These are phyloP conservation scores for Marasmius fiardii DNA, from an alignment of 1,284 basidiomycete genomes.

Conservation along the genomic window DNA sequence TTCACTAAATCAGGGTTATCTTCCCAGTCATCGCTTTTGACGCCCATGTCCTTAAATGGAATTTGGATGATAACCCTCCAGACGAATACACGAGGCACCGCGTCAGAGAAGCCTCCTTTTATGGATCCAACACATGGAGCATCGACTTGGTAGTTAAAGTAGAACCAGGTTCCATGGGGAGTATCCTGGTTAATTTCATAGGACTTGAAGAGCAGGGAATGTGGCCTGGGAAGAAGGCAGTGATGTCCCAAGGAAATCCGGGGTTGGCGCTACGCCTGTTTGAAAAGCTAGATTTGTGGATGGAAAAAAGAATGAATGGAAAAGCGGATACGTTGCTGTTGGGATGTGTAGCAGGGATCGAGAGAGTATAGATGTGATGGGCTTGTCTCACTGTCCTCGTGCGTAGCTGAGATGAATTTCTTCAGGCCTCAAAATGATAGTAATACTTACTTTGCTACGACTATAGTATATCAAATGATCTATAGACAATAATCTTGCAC, in stretches of 20 bases:
- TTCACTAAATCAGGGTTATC: too few relatives aligned
- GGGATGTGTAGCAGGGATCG: slow-evolving; percentile 66
- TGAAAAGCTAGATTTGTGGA: slow-evolving; percentile 63
- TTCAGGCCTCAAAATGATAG: too few relatives aligned
- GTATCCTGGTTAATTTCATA: slow-evolving; percentile 58
- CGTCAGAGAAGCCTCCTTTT: slow-evolving; percentile 87
- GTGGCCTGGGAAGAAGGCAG: slow-evolving; percentile 73
- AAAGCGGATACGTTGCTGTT: slow-evolving; percentile 64
- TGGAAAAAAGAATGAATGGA: slow-evolving; percentile 53
- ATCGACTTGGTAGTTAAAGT: slow-evolving; percentile 70
- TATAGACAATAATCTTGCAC: too few relatives aligned
- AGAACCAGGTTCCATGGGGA: slow-evolving; percentile 9
- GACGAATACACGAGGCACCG: slow-evolving; percentile 79
- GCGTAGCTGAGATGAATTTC: too few relatives aligned
- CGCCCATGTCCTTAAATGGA: slow-evolving; percentile 89
- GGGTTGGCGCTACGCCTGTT: slow-evolving; percentile 65
- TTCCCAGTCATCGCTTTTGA: slow-evolving; percentile 82
- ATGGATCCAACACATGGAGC: slow-evolving; percentile 70
- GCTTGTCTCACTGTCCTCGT: too few relatives aligned
- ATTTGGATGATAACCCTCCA: slow-evolving; percentile 73
- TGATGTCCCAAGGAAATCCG: slow-evolving; percentile 34
- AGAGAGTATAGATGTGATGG: slow-evolving; percentile 8
- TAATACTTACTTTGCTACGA: too few relatives aligned
- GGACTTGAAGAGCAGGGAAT: slow-evolving; percentile 74
- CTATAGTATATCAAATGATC: too few relatives aligned